Evolutionary conservation across 2,329 filamentous ascomycete genomes (phyloP), one percentile per base, ranked within the genome.

Genomic region (Xylaria sp.): DNA sequence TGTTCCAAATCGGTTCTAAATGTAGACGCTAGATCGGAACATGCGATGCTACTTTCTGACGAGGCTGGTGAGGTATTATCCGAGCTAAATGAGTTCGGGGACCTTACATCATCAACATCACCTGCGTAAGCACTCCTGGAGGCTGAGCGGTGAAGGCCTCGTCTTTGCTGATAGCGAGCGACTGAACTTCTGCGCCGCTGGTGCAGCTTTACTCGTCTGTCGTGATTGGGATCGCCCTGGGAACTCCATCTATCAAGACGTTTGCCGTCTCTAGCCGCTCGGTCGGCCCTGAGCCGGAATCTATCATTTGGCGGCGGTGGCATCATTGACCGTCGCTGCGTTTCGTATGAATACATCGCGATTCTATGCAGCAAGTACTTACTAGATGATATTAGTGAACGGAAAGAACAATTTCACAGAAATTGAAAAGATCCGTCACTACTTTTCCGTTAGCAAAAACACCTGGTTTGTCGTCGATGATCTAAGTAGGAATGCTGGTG

Each of bases 101-200:
- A 61, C 15, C 56, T 44, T 31, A 54, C 34, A 44, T 65, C 51
- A n/a, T 31, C 15, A 8, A 15, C 1, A 4, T 31, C 28, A 8
- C n/a, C 9, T 23, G 8, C 7, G 20, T n/a, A 34, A 13, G 23
- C 15, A 23, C 12, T 52, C 1, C 13, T 3, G 15, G 25, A 10
- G 20, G 31, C 10, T 18, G 46, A 52, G 28, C 3, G 5, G 20
- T 28, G 52, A 51, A 28, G 15, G 37, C 7, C 18, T 20, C 28
- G n/a, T 44, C 10, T 50, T 25, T 18, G 50, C 13, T n/a, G 65
- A 57, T 31, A 46, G 3, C 46, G 58, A 9, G 8, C 28, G 2
- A 72, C 34, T 0, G 66, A 65, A 1, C 55, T 58, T 18, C 61
- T 69, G 23, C 73, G 74, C 61, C 48, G 57, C 13, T 28, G 68